Percentiles rank a stretch among this genome's conserved stretches.
Conservation (phyloP, 305 asterid species). For the Ilex paraguariensis region DNA sequence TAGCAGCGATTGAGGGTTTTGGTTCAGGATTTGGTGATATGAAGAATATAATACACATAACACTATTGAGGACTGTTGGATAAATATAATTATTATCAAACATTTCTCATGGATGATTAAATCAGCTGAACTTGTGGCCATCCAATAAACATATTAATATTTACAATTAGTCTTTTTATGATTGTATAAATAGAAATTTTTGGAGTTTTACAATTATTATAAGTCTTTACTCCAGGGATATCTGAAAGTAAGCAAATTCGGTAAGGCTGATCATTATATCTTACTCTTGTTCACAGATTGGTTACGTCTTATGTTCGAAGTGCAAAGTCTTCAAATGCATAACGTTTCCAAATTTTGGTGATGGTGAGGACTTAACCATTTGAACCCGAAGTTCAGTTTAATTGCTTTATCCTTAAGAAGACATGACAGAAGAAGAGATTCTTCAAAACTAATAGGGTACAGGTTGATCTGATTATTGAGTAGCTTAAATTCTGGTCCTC, state of each 20-base stretch:
- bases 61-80: too few species aligned
- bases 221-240: too few species aligned
- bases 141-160: too few species aligned
- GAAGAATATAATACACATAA: too few species aligned
- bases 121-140: neutral
- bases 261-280: neutral
- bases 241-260: neutral
- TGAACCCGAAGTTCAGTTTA: conserved; percentile 10
- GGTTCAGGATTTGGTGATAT: too few species aligned
- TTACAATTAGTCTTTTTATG: too few species aligned
- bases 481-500: neutral
- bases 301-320: conserved; percentile 53
- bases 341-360: conserved; percentile 52
- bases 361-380: conserved; percentile 34
- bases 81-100: neutral
- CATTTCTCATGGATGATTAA: neutral
- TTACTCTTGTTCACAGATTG: conserved; percentile 39
- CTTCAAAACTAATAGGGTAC: neutral
- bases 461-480: neutral
- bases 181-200: too few species aligned
- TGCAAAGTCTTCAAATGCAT: conserved; percentile 77
- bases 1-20: too few species aligned
- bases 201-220: too few species aligned
- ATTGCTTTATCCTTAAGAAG: neutral
- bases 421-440: neutral